A percentile compares a stretch with the other conserved stretches of the same genome.
These are phyloP conservation scores for Entelexis paramagnoliae DNA, from an alignment of 1,139 yeast species.

Conservation along the genomic window DNA sequence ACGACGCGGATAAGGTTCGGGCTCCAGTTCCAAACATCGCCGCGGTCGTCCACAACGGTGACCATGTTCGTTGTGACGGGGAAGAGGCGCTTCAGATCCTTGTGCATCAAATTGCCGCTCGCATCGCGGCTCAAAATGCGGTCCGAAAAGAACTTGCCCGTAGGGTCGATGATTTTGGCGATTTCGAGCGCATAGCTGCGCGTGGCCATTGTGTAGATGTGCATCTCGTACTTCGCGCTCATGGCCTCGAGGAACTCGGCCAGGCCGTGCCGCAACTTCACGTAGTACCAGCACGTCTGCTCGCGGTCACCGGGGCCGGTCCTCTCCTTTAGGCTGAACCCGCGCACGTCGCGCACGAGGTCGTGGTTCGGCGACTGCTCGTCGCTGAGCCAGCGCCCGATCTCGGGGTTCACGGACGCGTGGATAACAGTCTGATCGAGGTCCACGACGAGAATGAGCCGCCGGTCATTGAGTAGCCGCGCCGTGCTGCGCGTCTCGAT, in stretches of 20 bases:
- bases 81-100: slow-evolving; percentile 74
- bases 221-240: slow-evolving; percentile 68
- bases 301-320: slow-evolving; percentile 10
- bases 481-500: slow-evolving; percentile 61
- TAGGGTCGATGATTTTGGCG: slow-evolving; percentile 86
- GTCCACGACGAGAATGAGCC: slow-evolving; percentile 85
- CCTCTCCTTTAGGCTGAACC: slow-evolving; percentile 68
- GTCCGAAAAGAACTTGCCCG: slow-evolving; percentile 76
- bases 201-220: slow-evolving; percentile 98
- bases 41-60: slow-evolving; percentile 91
- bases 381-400: slow-evolving; percentile 91
- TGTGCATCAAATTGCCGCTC: slow-evolving; percentile 84
- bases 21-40: slow-evolving; percentile 99
- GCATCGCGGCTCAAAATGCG: slow-evolving; percentile 89
- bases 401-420: slow-evolving; percentile 96
- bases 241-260: slow-evolving; percentile 56
- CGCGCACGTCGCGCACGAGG: slow-evolving; percentile 68
- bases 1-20: slow-evolving; percentile 81
- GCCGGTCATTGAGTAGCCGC: slow-evolving; percentile 50
- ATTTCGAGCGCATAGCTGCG: slow-evolving; percentile 84
- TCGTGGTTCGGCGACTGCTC: slow-evolving; percentile 74
- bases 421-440: slow-evolving; percentile 95
- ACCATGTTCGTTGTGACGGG: slow-evolving; percentile 98
- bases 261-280: slow-evolving; percentile 83
- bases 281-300: slow-evolving; percentile 67